Conservation (phyloP, 2,329 filamentous ascomycete genomes). For the Alternaria atra region DNA sequence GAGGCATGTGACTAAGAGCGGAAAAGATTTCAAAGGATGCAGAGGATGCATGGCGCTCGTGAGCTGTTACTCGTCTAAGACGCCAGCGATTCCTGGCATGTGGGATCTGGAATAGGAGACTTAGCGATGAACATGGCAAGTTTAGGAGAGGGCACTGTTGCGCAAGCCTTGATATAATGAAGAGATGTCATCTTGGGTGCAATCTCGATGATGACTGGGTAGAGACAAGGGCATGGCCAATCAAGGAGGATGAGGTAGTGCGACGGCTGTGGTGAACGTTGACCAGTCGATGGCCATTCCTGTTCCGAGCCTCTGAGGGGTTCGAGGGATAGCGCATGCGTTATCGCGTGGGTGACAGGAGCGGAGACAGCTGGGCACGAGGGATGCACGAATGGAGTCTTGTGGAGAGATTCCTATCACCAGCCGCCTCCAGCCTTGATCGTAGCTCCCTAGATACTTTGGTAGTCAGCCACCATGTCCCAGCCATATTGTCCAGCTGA, state of each 20-base stretch:
- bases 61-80: conserved; percentile 2
- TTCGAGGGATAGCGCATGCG: conserved; percentile 6
- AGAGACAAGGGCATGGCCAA: conserved; percentile 12
- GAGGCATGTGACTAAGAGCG: conserved; percentile 8
- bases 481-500: conserved; percentile 1
- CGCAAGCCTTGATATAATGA: neutral
- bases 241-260: conserved; percentile 13
- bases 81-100: neutral
- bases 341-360: conserved; percentile 5
- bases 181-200: neutral
- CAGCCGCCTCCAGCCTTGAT: neutral
- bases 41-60: conserved; percentile 15
- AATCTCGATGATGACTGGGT: conserved; percentile 7
- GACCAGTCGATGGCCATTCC: conserved; percentile 5
- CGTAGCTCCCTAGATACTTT: neutral
- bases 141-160: neutral
- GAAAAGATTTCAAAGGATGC: conserved; percentile 7
- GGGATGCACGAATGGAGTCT: neutral
- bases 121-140: neutral
- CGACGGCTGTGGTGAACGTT: conserved; percentile 1
- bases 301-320: conserved; percentile 3
- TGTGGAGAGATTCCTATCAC: neutral
- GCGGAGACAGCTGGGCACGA: neutral
- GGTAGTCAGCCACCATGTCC: neutral
- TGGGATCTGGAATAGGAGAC: neutral